Evolutionary conservation across 2,329 filamentous ascomycete species (phyloP).

Genomic region (Xylaria sp.): DNA sequence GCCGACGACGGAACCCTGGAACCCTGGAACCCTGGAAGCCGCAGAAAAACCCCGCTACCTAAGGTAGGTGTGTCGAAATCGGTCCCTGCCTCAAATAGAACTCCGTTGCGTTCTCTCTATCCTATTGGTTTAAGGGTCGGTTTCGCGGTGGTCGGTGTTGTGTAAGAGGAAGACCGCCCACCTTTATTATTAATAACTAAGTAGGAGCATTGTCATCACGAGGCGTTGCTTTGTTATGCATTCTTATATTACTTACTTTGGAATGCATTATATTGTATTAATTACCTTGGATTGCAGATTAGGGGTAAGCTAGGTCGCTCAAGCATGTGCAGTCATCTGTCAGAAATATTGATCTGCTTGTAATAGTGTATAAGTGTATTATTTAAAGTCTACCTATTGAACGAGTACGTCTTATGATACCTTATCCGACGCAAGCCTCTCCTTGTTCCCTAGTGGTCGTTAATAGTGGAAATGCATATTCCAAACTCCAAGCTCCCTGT

Average conservation of each 20-base stretch:
- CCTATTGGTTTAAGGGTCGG: background rate
- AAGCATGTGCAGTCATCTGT: too few relatives aligned
- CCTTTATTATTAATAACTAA: background rate
- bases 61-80: background rate
- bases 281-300: too few relatives aligned
- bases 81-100: constrained; percentile 31
- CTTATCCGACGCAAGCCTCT: background rate
- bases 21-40: background rate
- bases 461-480: background rate
- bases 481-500: constrained; percentile 23
- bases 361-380: background rate
- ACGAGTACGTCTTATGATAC: background rate
- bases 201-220: background rate
- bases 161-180: constrained; percentile 3
- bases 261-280: too few relatives aligned
- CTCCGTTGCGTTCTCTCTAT: constrained; percentile 14
- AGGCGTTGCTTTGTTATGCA: background rate
- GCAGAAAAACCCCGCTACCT: too few relatives aligned
- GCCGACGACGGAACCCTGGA: constrained; percentile 18
- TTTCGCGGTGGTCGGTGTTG: constrained; percentile 2
- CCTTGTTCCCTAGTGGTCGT: background rate
- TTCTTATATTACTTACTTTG: too few relatives aligned
- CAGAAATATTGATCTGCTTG: background rate
- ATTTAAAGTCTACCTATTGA: background rate
- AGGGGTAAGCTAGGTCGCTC: too few relatives aligned